These are phyloP conservation scores for Cercospora sojina DNA, from an alignment of 2,329 filamentous ascomycete species.

Conservation along the genomic window DNA sequence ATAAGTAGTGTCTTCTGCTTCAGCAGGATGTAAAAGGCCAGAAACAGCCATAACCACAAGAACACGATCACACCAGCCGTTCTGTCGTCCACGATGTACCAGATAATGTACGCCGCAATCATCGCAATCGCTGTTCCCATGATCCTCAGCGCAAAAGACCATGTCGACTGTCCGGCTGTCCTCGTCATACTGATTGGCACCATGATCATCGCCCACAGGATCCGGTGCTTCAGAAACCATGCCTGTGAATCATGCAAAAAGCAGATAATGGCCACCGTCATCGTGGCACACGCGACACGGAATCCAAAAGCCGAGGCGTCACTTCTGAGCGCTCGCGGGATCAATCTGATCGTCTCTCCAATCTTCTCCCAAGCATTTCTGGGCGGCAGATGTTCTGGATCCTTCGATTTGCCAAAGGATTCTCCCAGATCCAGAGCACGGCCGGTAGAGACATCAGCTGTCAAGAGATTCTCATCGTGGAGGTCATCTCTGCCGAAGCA, in stretches of 20 bases:
- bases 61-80: slow-evolving; percentile 66
- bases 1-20: slow-evolving; percentile 66
- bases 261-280: slow-evolving; percentile 67
- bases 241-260: slow-evolving; percentile 62
- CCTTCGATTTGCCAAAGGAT: slow-evolving; percentile 60
- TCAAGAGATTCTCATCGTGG: slow-evolving; percentile 54
- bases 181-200: slow-evolving; percentile 66
- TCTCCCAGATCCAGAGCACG: slow-evolving; percentile 64
- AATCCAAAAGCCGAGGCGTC: slow-evolving; percentile 68
- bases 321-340: slow-evolving; percentile 62
- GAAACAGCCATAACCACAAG: slow-evolving; percentile 64
- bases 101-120: slow-evolving; percentile 65
- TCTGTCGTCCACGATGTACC: slow-evolving; percentile 67
- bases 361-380: slow-evolving; percentile 58
- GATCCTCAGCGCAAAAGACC: slow-evolving; percentile 64
- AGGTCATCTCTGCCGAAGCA: slow-evolving; percentile 57
- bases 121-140: slow-evolving; percentile 65
- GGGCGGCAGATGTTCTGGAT: slow-evolving; percentile 72
- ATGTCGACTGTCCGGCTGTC: slow-evolving; percentile 69
- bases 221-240: slow-evolving; percentile 67
- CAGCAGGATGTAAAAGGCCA: slow-evolving; percentile 66
- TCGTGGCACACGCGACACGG: slow-evolving; percentile 68
- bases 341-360: slow-evolving; percentile 59
- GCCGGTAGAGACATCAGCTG: slow-evolving; percentile 56
- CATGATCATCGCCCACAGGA: slow-evolving; percentile 79